phyloP scores from a whole-genome alignment of 2,329 filamentous ascomycete species.

The Biscogniauxia mediterranea region DNA sequence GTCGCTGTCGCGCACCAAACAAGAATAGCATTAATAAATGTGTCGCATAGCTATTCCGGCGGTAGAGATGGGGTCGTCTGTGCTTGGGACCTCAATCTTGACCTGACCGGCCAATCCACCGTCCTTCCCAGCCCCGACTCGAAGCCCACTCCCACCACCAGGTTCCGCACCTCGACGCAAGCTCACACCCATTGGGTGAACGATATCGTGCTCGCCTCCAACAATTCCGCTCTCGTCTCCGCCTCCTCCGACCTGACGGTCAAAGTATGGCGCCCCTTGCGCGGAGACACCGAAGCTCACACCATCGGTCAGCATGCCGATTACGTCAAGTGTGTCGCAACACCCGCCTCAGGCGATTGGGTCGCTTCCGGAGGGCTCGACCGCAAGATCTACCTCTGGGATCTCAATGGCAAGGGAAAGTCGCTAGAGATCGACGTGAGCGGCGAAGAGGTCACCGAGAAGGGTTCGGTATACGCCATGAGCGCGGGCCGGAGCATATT shows the following conservation, averaged over 20 bases:
- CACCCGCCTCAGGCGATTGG: conserved; percentile 72
- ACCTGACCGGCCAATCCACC: conserved; percentile 45
- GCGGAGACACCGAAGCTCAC: conserved; percentile 63
- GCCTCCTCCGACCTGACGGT: conserved; percentile 93
- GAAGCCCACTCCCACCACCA: conserved; percentile 49
- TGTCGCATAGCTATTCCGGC: conserved; percentile 74
- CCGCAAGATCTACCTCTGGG: conserved; percentile 90
- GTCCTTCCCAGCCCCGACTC: conserved; percentile 30
- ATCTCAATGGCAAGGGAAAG: conserved; percentile 83
- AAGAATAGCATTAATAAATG: conserved; percentile 10
- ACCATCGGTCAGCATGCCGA: conserved; percentile 92
- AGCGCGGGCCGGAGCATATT: conserved; percentile 77
- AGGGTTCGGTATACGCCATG: conserved; percentile 93
- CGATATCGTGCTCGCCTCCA: conserved; percentile 78
- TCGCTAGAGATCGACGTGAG: conserved; percentile 81
- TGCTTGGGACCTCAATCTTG: conserved; percentile 85
- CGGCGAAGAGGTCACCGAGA: conserved; percentile 80
- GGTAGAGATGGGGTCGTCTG: conserved; percentile 94
- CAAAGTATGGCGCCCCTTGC: conserved; percentile 83
- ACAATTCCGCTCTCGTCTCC: conserved; percentile 77
- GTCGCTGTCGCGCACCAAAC: conserved; percentile 10
- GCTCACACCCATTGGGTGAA: conserved; percentile 97
- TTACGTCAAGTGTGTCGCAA: conserved; percentile 92
- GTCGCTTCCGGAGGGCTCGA: conserved; percentile 93
- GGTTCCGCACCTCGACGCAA: conserved; percentile 59